Conservation (phyloP, 1,139 yeast genomes). For the Hemisphaericaspora subhashii region DNA sequence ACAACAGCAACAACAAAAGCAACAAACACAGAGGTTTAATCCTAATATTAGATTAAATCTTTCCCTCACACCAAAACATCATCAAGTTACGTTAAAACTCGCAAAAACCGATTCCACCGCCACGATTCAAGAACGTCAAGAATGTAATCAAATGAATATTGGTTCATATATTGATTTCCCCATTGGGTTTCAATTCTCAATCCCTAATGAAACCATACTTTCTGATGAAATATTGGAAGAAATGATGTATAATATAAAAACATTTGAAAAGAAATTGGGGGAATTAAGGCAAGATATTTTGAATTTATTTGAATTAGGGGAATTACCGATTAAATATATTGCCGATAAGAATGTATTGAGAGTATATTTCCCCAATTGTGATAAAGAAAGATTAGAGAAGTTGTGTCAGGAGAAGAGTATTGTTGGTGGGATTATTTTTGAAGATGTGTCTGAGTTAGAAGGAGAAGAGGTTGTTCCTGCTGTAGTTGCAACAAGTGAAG, state of each 20-base stretch:
- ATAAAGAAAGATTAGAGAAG: conserved; percentile 47
- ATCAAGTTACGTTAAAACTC: conserved; percentile 35
- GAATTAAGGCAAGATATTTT: conserved; percentile 36
- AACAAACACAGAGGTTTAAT: conserved; percentile 7
- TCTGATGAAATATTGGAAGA: conserved; percentile 47
- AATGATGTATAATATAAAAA: conserved; percentile 34
- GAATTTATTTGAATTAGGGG: conserved; percentile 46
- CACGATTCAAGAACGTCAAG: conserved; percentile 19
- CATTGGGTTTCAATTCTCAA: conserved; percentile 34
- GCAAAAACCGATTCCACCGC: conserved; percentile 36
- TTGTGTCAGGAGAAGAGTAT: conserved; percentile 52
- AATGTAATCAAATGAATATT: conserved; percentile 15
- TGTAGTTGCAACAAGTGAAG: not conserved
- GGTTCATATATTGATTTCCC: conserved; percentile 59
- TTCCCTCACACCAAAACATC: conserved; percentile 37
- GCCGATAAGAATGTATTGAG: conserved; percentile 37
- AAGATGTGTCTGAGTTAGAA: conserved; percentile 18
- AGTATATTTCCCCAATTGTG: conserved; percentile 61
- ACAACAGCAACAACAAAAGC: not conserved
- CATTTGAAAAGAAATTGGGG: conserved; percentile 34
- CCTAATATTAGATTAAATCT: conserved; percentile 20
- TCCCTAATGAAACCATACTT: conserved; percentile 53
- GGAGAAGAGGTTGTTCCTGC: not conserved
- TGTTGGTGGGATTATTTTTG: conserved; percentile 48
- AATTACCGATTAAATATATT: conserved; percentile 47